These are phyloP conservation scores for Mycena chlorophos DNA, from an alignment of 768 basidiomycete species.

Conservation along the genomic window DNA sequence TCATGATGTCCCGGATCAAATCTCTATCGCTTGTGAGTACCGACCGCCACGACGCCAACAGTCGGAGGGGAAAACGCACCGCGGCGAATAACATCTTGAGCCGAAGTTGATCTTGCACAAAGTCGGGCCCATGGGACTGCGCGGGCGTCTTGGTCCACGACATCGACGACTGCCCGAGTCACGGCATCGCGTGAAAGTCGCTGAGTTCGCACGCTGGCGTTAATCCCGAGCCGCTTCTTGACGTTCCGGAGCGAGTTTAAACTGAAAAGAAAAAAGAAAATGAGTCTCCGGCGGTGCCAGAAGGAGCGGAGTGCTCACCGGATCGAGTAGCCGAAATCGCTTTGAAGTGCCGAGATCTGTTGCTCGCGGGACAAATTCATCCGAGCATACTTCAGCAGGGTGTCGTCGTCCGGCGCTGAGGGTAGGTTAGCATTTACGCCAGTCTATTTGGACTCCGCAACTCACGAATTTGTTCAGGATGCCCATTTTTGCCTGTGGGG, in stretches of 20 bases:
- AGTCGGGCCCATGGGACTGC: background rate
- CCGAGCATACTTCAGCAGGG: background rate
- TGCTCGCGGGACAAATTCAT: background rate
- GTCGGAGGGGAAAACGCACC: background rate
- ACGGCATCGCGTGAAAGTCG: background rate
- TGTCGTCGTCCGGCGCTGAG: background rate
- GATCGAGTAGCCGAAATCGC: background rate
- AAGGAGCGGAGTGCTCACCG: background rate
- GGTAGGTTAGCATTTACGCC: background rate
- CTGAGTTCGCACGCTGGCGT: background rate
- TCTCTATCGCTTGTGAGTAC: background rate
- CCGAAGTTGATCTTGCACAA: background rate
- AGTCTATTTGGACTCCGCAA: background rate
- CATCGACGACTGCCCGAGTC: background rate
- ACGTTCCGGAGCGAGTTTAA: background rate
- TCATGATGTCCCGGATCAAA: constrained; percentile 7
- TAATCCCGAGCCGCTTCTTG: background rate
- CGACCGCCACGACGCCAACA: background rate
- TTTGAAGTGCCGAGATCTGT: background rate
- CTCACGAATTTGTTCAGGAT: background rate
- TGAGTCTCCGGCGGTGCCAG: background rate
- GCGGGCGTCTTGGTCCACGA: background rate
- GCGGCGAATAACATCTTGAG: background rate
- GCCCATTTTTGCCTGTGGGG: too few relatives aligned
- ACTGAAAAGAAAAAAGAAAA: background rate